A percentile compares a stretch with the other conserved stretches of the same genome.
Evolutionary conservation across 352 stramenopile species (phyloP).

Genomic region (Phytophthora parvispora): DNA sequence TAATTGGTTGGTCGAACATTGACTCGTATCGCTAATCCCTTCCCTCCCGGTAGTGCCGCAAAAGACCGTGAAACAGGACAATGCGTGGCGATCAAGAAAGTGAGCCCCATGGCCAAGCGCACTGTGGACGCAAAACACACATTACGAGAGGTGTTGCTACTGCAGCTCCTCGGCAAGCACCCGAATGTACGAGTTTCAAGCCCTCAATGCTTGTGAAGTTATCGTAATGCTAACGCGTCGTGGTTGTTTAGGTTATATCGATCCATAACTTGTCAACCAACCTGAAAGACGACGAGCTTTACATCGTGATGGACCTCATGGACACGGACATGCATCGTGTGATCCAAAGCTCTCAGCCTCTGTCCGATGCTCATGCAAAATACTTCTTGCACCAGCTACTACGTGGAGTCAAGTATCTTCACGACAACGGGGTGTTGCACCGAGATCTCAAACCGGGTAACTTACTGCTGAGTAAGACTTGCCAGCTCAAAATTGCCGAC

Average conservation of each 20-base stretch:
- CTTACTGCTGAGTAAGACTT: slow-evolving; percentile 81
- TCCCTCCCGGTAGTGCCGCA: slow-evolving; percentile 60
- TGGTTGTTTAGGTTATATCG: slow-evolving; percentile 71
- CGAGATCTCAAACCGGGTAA: slow-evolving; percentile 90
- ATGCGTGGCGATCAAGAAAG: slow-evolving; percentile 94
- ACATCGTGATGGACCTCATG: slow-evolving; percentile 97
- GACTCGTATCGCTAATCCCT: neutral
- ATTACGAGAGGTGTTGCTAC: slow-evolving; percentile 88
- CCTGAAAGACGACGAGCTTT: slow-evolving; percentile 94
- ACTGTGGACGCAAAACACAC: slow-evolving; percentile 90
- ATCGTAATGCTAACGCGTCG: neutral
- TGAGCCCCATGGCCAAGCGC: slow-evolving; percentile 88
- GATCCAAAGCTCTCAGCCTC: slow-evolving; percentile 83
- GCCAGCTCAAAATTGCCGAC: slow-evolving; percentile 85
- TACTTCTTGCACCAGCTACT: slow-evolving; percentile 96
- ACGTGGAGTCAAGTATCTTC: slow-evolving; percentile 82
- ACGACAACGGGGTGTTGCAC: slow-evolving; percentile 84
- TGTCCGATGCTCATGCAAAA: slow-evolving; percentile 83
- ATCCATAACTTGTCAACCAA: slow-evolving; percentile 89
- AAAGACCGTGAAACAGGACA: slow-evolving; percentile 79
- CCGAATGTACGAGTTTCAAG: slow-evolving; percentile 60
- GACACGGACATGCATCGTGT: slow-evolving; percentile 94
- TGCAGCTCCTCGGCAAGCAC: slow-evolving; percentile 91
- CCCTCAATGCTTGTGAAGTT: neutral
- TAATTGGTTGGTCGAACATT: neutral